Evolutionary conservation across 495 filamentous ascomycete species (phyloP).

Genomic region (Penicillium cosmopolitanum): DNA sequence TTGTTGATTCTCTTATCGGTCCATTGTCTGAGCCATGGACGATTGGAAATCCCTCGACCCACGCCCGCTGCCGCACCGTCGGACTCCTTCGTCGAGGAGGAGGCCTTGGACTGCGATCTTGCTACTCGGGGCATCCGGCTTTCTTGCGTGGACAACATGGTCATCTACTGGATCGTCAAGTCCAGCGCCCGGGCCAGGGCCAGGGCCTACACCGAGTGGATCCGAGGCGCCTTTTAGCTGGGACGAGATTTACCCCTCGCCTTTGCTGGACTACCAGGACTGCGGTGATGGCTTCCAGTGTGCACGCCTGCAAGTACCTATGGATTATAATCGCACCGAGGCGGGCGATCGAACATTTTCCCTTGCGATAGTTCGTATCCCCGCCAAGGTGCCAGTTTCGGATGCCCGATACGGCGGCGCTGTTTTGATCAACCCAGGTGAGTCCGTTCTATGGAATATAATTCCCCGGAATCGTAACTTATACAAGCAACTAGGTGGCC

Average conservation of each 20-base stretch:
- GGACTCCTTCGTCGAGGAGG: not conserved
- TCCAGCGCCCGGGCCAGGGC: not conserved
- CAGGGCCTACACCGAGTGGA: not conserved
- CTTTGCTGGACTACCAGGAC: conserved; percentile 38
- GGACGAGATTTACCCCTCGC: conserved; percentile 36
- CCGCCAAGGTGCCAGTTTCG: conserved; percentile 48
- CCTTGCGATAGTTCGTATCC: conserved; percentile 55
- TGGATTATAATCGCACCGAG: conserved; percentile 55
- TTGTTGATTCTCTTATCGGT: not conserved
- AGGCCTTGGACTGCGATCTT: not conserved
- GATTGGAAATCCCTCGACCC: conserved; percentile 12
- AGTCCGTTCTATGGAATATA: not conserved
- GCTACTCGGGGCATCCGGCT: not conserved
- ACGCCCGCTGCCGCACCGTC: not conserved
- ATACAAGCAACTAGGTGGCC: conserved; percentile 41
- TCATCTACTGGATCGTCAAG: not conserved
- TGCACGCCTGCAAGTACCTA: conserved; percentile 59
- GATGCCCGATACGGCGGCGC: conserved; percentile 51
- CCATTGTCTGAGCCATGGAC: conserved; percentile 18
- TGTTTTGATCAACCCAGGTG: conserved; percentile 52
- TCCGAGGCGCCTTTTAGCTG: conserved; percentile 26
- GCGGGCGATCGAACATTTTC: conserved; percentile 43
- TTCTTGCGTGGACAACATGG: conserved; percentile 5
- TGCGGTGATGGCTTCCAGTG: conserved; percentile 53
- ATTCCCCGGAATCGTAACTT: not conserved